Base-by-base conservation (phyloP, 768 basidiomycete species). In the Hydnomerulius pinastri region DNA sequence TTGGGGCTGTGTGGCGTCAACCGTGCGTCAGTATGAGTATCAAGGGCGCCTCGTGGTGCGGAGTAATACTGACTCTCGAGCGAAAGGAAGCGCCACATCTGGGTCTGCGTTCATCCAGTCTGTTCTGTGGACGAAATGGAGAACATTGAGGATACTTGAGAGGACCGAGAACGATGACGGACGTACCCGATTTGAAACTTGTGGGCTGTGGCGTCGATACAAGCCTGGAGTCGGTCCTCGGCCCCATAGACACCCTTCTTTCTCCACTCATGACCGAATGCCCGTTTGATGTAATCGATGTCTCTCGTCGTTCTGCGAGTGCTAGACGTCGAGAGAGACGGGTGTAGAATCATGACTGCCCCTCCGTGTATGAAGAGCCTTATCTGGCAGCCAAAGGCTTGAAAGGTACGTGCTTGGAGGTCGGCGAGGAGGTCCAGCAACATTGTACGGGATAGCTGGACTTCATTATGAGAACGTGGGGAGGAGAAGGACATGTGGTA, bases 41-140 rank as follows among this genome's bases (percentile, higher is more conserved):
- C 48, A 25, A 42, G 57, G 41, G 24, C 5, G 33, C 36, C 40
- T 40, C 46, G 53, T 49, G 44, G 36, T 21, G 24, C 30, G 23
- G 21, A 32, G 42, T 45, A 42, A 20, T 23, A 41, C 84, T 67
- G 59, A 86, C 82, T 84, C 81, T 51, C 69, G 64, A 17, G 81
- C 79, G 77, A 83, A 78, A 13, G 87, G 86, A 41, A 89, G 71
- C 2, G 86, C 83, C 12, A 86, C 74, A 54, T 89, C 87, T 0
- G 87, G 82, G 55, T 86, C 82, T 4, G 81, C 78, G 48, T 88
- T 88, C 86, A 89, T 86, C 87, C 87, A 89, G 63, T 88, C 86
- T 44, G 66, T 53, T 1, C 66, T 68, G 27, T 40, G 32, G 11
- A 7, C 18, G 42, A 3, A 3, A 21, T 24, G 58, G 18, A 54